These are phyloP conservation scores for Xylaria scruposa DNA, from an alignment of 495 filamentous ascomycete species.

Conservation along the genomic window DNA sequence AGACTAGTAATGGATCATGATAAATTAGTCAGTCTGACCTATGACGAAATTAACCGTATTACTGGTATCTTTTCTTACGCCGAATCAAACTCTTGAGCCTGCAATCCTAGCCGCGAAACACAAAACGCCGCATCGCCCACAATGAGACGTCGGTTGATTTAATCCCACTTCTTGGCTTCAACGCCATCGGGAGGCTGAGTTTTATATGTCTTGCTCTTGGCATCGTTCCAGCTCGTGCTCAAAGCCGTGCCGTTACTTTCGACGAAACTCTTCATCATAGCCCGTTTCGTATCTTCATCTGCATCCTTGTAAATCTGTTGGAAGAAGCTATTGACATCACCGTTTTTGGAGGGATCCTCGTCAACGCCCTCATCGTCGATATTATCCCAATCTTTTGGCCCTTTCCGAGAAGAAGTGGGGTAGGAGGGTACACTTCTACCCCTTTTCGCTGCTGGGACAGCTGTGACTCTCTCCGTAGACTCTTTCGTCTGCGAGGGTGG, in stretches of 20 bases:
- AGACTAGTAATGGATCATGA: background rate
- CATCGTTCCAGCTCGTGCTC: conserved; percentile 92
- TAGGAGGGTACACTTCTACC: conserved; percentile 64
- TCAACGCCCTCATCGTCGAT: conserved; percentile 54
- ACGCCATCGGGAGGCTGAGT: conserved; percentile 78
- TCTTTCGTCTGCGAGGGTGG: conserved; percentile 25
- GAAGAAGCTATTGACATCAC: conserved; percentile 85
- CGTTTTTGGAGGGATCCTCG: conserved; percentile 66
- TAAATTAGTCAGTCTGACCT: conserved; percentile 8
- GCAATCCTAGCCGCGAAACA: conserved; percentile 12
- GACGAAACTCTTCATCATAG: conserved; percentile 97
- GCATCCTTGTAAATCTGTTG: conserved; percentile 85
- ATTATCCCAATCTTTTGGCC: conserved; percentile 93
- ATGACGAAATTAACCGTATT: background rate
- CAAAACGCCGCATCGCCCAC: conserved; percentile 15
- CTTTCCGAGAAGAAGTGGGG: conserved; percentile 84
- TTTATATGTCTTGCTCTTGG: conserved; percentile 73
- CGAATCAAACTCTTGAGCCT: background rate
- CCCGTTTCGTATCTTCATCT: conserved; percentile 78
- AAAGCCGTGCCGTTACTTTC: conserved; percentile 94
- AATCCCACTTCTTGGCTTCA: conserved; percentile 71
- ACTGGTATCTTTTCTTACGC: conserved; percentile 20
- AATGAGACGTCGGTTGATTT: conserved; percentile 26
- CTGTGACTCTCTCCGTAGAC: conserved; percentile 40
- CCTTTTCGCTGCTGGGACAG: conserved; percentile 24